A percentile compares a stretch with the other conserved stretches of the same genome.
Evolutionary conservation across 208 protist species (phyloP).

Genomic region (Crithidia acanthocephali): DNA sequence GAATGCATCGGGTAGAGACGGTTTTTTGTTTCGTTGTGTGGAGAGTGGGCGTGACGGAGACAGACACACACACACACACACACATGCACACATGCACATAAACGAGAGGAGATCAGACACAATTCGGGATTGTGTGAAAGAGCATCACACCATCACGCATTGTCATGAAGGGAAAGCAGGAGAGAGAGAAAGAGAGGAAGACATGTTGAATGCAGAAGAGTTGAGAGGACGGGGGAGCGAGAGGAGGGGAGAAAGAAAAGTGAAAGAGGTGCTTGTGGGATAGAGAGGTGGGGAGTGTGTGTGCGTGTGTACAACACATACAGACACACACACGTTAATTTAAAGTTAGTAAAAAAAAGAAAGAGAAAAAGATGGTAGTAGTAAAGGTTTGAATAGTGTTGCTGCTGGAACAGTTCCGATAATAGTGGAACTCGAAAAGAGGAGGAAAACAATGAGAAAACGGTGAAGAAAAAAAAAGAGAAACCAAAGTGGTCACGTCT

Average conservation of each 20-base stretch:
- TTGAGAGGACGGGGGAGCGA: constrained; percentile 2
- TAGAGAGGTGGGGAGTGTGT: neutral
- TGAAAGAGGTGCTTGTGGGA: constrained; percentile 14
- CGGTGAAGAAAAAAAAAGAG: too few species aligned
- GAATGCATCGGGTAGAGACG: neutral
- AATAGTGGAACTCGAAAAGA: neutral
- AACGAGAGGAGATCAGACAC: too few species aligned
- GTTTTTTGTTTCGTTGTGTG: neutral
- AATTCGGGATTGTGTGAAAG: too few species aligned
- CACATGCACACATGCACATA: neutral
- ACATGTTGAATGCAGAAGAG: neutral
- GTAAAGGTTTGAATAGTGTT: constrained; percentile 11
- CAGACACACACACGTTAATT: too few species aligned
- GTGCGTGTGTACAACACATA: neutral
- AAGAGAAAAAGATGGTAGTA: constrained; percentile 4
- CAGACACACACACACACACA: constrained; percentile 11
- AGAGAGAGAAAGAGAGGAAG: constrained; percentile 6
- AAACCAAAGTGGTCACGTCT: too few species aligned
- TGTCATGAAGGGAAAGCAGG: neutral
- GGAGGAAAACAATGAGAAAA: too few species aligned
- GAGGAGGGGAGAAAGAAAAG: constrained; percentile 4
- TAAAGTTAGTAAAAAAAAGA: constrained; percentile 9
- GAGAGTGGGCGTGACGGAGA: neutral
- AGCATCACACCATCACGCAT: neutral
- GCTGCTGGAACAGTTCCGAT: neutral